Conservation (phyloP, 225 moss, liverwort and hornwort species). For the Ulota crispa region DNA sequence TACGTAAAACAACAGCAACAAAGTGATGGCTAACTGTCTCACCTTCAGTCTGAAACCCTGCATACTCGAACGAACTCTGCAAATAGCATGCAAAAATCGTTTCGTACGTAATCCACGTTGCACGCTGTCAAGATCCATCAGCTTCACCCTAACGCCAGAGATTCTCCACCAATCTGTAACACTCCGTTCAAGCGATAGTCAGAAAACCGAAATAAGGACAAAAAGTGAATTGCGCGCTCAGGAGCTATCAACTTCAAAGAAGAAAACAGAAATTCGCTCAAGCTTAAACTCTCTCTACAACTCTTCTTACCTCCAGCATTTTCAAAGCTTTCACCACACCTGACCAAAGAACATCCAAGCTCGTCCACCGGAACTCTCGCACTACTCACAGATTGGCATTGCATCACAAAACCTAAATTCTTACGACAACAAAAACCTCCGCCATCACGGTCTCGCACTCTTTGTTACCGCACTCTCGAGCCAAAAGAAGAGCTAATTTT, state of each 20-base stretch:
- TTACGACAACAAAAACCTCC: not conserved
- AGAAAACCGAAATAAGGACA: not conserved
- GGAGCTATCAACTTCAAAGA: not conserved
- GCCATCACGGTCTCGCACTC: not conserved
- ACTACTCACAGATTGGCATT: conserved; percentile 10
- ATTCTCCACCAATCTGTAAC: conserved; percentile 64
- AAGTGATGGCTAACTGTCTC: conserved; percentile 50
- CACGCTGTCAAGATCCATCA: conserved; percentile 71
- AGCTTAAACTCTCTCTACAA: not conserved
- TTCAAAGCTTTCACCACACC: not conserved
- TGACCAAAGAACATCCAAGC: not conserved
- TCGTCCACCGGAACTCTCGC: not conserved
- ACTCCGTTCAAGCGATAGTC: conserved; percentile 3
- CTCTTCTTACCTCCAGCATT: not conserved
- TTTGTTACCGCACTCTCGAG: too few species aligned
- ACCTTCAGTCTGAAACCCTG: conserved; percentile 62
- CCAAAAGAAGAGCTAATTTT: too few species aligned
- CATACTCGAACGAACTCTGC: conserved; percentile 59
- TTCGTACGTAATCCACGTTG: conserved; percentile 56
- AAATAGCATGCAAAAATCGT: conserved; percentile 63
- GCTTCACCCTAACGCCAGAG: conserved; percentile 72
- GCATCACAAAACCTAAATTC: conserved; percentile 4
- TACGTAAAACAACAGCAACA: conserved; percentile 15
- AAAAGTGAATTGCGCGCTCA: not conserved
- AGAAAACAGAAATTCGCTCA: not conserved